phyloP scores from a whole-genome alignment of 805 yeast species.

The Yarrowia yakushimensis region DNA sequence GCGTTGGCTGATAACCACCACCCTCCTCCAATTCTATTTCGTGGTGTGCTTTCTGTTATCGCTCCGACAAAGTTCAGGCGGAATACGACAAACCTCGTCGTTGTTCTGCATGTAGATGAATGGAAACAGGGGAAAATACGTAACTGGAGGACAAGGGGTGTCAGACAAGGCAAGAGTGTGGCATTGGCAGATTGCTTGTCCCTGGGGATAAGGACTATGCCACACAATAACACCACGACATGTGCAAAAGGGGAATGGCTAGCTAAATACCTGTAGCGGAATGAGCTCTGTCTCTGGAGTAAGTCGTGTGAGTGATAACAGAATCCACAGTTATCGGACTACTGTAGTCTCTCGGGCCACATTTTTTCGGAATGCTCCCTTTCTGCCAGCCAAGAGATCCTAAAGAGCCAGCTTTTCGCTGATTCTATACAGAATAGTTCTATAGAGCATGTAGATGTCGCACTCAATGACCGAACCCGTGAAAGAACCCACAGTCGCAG shows the following conservation, averaged over 20 bases:
- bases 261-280: neutral
- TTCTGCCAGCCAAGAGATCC: neutral
- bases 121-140: slow-evolving; percentile 19
- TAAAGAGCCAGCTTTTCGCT: neutral
- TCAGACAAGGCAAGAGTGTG: neutral
- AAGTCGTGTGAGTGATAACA: neutral
- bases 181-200: neutral
- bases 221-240: neutral
- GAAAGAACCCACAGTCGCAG: too few species aligned
- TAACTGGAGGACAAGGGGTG: neutral
- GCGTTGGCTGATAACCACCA: too few species aligned
- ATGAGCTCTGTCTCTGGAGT: neutral
- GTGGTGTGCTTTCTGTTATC: neutral
- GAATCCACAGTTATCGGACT: too few species aligned
- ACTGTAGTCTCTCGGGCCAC: neutral
- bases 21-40: too few species aligned
- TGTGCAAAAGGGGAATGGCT: neutral
- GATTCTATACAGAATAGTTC: neutral
- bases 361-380: neutral
- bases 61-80: slow-evolving; percentile 19
- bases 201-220: neutral
- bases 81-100: neutral
- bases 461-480: neutral
- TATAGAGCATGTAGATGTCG: too few species aligned
- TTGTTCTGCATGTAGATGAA: neutral